Evolutionary conservation across 2,329 filamentous ascomycete genomes (phyloP), one percentile per base, ranked within the genome.

Genomic region (Phialophora expanda): DNA sequence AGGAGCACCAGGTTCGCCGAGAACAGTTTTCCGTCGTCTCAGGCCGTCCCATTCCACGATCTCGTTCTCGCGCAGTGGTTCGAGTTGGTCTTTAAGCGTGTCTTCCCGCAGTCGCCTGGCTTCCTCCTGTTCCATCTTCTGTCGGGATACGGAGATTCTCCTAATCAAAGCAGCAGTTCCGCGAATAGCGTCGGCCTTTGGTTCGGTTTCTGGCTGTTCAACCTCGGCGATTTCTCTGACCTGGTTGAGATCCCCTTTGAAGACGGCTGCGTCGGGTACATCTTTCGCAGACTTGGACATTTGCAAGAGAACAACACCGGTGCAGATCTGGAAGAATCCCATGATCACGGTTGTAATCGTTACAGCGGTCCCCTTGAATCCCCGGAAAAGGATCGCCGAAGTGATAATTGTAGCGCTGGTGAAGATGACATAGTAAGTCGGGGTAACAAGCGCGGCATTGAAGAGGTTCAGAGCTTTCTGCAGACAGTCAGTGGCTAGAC

Each of bases 271-370:
- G 76, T 98, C 95, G 6, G 95, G 95, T 0, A 99, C 94, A 74
- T 99, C 94, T 76, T 98, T 99, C 73, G 95, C 92, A 0, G 94
- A 97, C 77, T 98, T 98, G 60, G 95, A 97, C n/a, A 99, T 86
- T 76, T 99, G 95, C 9, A 99, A 81, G 7, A 99, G 80, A 0
- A 98, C 89, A 5, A 98, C 95, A 0, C 95, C 95, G 0, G 93
- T 86, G 77, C 95, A 99, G 68, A 99, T 99, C 67, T 90, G 90
- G 48, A 99, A 80, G 80, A 99, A 99, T 0, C 95, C 95, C 81
- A 96, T 87, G 63, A 98, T 90, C 32, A 98, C 91, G 0, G 93
- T 97, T 54, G 91, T 84, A 64, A 99, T 98, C 28, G 90, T 87
- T 5, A 87, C 85, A 0, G 86, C 84, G 0, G 91, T 91, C 41